Conservation (phyloP, 768 basidiomycete genomes). For the Panellus pusillus region DNA sequence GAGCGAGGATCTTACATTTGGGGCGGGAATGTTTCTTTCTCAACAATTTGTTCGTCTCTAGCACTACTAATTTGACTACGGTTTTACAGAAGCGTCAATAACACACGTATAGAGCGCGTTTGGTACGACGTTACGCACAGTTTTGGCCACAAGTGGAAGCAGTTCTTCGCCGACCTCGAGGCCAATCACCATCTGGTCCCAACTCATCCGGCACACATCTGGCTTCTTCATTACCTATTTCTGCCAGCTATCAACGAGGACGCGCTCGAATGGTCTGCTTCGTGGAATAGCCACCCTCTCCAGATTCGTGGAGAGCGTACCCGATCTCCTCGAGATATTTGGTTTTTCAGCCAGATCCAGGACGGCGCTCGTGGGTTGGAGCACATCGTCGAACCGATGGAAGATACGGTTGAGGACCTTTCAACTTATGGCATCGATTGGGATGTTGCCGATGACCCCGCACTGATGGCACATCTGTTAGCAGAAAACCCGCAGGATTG, state of each 20-base stretch:
- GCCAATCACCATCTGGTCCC: slow-evolving; percentile 26
- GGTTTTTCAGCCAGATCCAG: slow-evolving; percentile 30
- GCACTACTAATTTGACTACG: slow-evolving; percentile 2
- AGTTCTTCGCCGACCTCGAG: slow-evolving; percentile 38
- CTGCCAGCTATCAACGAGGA: slow-evolving; percentile 32
- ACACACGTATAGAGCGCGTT: slow-evolving; percentile 38
- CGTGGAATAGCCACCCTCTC: slow-evolving; percentile 38
- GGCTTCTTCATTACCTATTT: slow-evolving; percentile 41
- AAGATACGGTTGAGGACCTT: neutral
- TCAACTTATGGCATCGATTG: neutral
- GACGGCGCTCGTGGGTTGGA: slow-evolving; percentile 28
- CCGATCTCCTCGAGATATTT: slow-evolving; percentile 29
- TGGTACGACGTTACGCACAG: slow-evolving; percentile 39
- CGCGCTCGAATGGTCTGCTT: slow-evolving; percentile 28
- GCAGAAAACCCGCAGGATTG: neutral
- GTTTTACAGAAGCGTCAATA: slow-evolving; percentile 37
- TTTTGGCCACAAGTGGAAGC: slow-evolving; percentile 39
- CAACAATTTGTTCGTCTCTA: no score
- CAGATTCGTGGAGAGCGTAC: slow-evolving; percentile 15
- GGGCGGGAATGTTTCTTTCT: slow-evolving; percentile 30
- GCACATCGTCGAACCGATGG: neutral
- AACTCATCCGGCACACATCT: slow-evolving; percentile 32
- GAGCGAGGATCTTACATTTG: slow-evolving; percentile 37
- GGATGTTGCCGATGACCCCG: neutral
- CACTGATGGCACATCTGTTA: neutral